Evolutionary conservation across 75 land plant species (phyloP).

Genomic region (Pseudotsuga menziesii): DNA sequence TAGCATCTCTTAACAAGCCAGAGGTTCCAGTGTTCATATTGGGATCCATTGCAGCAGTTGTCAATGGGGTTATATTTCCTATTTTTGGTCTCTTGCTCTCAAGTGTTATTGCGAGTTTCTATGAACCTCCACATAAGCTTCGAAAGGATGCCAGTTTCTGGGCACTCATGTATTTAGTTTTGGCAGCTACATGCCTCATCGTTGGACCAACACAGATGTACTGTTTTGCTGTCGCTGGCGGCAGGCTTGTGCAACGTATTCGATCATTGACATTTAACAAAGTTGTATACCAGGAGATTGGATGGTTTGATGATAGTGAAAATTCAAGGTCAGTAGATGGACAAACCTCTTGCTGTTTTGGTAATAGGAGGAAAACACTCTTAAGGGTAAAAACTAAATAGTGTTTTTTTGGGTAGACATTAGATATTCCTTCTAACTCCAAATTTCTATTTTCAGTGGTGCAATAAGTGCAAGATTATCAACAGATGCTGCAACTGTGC

Average conservation of each 20-base stretch:
- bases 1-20: constrained; percentile 74
- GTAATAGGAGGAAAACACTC: no score
- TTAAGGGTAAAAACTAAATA: no score
- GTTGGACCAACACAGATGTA: constrained; percentile 29
- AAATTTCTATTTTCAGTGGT: constrained; percentile 50
- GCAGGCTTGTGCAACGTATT: constrained; percentile 49
- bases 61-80: constrained; percentile 58
- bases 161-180: constrained; percentile 44
- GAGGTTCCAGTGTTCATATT: constrained; percentile 65
- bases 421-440: constrained; percentile 11
- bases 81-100: constrained; percentile 59
- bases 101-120: constrained; percentile 46
- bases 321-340: constrained; percentile 40
- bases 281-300: constrained; percentile 43
- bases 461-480: constrained; percentile 79
- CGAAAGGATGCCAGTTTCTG: constrained; percentile 51
- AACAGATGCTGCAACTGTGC: constrained; percentile 65
- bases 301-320: constrained; percentile 46
- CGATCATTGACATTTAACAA: constrained; percentile 44
- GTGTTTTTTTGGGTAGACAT: no score
- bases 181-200: constrained; percentile 35
- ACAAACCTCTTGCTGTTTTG: not conserved
- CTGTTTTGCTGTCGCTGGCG: constrained; percentile 65
- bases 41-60: constrained; percentile 45
- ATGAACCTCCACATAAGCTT: constrained; percentile 41